Evolutionary conservation across 2,329 filamentous ascomycete species (phyloP), one percentile per base, ranked within the genome.

Genomic region (Epichloe uncinata): DNA sequence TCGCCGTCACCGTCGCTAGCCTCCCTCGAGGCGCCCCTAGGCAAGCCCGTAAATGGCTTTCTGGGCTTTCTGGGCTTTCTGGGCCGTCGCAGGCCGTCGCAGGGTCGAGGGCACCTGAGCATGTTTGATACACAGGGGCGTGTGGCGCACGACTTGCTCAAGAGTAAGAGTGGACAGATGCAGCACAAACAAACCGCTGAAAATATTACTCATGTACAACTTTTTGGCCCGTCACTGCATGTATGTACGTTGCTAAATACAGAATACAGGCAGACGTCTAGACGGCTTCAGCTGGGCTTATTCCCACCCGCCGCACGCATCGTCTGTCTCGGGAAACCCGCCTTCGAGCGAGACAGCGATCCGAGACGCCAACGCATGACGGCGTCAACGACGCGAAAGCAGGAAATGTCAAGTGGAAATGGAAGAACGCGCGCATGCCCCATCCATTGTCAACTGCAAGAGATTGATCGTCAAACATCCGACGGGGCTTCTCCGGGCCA

Each of bases 1-100:
- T 47, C 46, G 46, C 46, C 46, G 30, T 42, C 40, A 18, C 47
- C 47, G 33, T 36, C 30, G 40, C 47, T 42, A 48, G 38, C 16
- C 16, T 22, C 37, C 18, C 13, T 20, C 11, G 16, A 16, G 3
- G 22, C 5, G 45, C 20, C 18, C 18, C 34, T 40, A 40, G 34
- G 36, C 36, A 16, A 38, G 18, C 45, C 34, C 34, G 35, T 20
- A 4, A 33, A 33, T 22, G 43, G 43, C 43, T 36, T 26, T 15
- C 15, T 42, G 40, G 16, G 12, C 40, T 18, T 18, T 18, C 16
- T 18, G 16, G 16, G 16, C n/a, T n/a, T n/a, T n/a, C n/a, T n/a
- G n/a, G n/a, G n/a, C n/a, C 40, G 40, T 22, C 18, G 16, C 34
- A 11, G 33, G 20, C 18, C 33, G 43, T 45, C 43, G 15, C 16